These are phyloP conservation scores for Fraxinus quadrangulata DNA, from an alignment of 257 asterid species.

Conservation along the genomic window DNA sequence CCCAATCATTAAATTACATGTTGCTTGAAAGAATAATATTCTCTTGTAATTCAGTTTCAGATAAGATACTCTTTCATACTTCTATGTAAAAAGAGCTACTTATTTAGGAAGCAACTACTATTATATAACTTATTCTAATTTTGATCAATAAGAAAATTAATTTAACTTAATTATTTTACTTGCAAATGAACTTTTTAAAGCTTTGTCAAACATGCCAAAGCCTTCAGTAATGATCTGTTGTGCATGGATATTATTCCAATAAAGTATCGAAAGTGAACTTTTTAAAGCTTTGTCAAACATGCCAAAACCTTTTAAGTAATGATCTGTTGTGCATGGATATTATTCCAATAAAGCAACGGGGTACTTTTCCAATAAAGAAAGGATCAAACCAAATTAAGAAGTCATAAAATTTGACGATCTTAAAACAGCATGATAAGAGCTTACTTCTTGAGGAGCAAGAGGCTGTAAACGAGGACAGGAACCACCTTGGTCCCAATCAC, in stretches of 20 bases:
- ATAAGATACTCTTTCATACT: background rate
- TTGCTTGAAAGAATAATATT: background rate
- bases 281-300: background rate
- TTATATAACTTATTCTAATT: too few relatives aligned
- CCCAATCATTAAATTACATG: background rate
- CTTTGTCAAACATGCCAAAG: background rate
- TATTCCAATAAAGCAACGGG: background rate
- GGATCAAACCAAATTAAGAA: background rate
- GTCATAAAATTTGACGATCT: background rate
- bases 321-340: background rate
- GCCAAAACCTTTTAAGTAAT: background rate
- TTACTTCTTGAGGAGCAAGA: conserved; percentile 64
- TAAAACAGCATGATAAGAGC: conserved; percentile 20
- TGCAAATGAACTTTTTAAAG: background rate
- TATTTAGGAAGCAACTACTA: background rate
- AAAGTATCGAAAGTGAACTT: background rate
- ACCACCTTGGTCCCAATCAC: conserved; percentile 98
- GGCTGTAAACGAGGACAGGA: conserved; percentile 75
- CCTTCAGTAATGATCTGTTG: background rate
- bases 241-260: background rate
- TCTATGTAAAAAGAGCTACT: too few relatives aligned
- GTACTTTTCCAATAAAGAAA: background rate
- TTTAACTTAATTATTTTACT: background rate
- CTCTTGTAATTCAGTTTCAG: background rate
- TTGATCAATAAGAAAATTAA: too few relatives aligned